These are phyloP conservation scores for Tuber brumale DNA, from an alignment of 495 filamentous ascomycete species.

Conservation along the genomic window DNA sequence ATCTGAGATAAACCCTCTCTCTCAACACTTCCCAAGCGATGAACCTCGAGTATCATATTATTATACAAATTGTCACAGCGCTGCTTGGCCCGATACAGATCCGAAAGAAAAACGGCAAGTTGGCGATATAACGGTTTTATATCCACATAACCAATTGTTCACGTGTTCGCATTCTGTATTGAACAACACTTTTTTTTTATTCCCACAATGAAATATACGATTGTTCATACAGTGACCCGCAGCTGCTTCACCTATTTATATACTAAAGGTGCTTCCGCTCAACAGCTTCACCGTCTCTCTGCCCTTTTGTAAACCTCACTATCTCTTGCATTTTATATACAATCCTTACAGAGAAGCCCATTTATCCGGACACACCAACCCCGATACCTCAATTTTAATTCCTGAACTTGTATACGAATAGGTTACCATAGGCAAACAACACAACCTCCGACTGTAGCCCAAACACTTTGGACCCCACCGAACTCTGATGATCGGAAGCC, in stretches of 20 bases:
- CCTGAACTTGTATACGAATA: not conserved
- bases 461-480: not conserved
- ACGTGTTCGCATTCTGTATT: not conserved
- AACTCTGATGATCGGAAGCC: not conserved
- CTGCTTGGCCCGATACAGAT: not conserved
- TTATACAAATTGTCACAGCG: not conserved
- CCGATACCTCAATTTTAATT: not conserved
- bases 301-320: not conserved
- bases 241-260: not conserved
- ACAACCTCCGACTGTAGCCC: not conserved
- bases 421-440: not conserved
- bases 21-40: not conserved
- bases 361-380: not conserved
- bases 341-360: not conserved
- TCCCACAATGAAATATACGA: not conserved
- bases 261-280: not conserved
- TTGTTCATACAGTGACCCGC: not conserved
- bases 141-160: not conserved
- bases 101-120: not conserved
- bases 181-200: not conserved
- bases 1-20: not conserved
- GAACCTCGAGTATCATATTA: not conserved
- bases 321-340: not conserved
- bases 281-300: not conserved
- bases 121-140: not conserved